Percentiles rank a stretch among this genome's conserved stretches.
Conservation (phyloP, 2,329 filamentous ascomycete species). For the Ascochyta lentis region DNA sequence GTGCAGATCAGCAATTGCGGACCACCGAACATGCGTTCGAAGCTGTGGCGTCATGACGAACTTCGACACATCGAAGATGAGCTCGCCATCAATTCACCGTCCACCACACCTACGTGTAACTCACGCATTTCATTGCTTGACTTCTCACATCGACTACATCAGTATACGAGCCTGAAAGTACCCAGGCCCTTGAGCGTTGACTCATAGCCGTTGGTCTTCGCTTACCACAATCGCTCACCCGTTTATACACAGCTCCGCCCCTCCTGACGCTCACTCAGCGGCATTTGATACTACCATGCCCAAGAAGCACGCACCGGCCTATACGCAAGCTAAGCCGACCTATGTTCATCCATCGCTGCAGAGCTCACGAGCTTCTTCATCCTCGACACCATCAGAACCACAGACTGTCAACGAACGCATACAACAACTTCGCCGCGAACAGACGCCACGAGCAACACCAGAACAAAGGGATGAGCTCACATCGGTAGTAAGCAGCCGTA, state of each 20-base stretch:
- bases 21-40: neutral
- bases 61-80: slow-evolving; percentile 7
- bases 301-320: slow-evolving; percentile 55
- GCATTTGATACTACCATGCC: slow-evolving; percentile 48
- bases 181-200: neutral
- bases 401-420: slow-evolving; percentile 57
- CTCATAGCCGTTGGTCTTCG: slow-evolving; percentile 9
- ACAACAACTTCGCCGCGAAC: slow-evolving; percentile 54
- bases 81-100: neutral
- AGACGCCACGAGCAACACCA: slow-evolving; percentile 47
- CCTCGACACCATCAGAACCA: slow-evolving; percentile 31
- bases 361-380: slow-evolving; percentile 36
- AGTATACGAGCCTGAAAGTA: neutral
- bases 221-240: slow-evolving; percentile 3
- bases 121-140: neutral
- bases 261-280: neutral
- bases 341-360: slow-evolving; percentile 49
- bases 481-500: slow-evolving; percentile 50
- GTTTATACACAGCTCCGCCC: neutral
- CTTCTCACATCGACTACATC: neutral
- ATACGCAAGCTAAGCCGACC: slow-evolving; percentile 50
- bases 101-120: neutral
- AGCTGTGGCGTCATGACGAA: slow-evolving; percentile 18
- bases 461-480: slow-evolving; percentile 55
- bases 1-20: neutral